Conservation (phyloP, 2,329 filamentous ascomycete species). For the Fusarium zealandicum region DNA sequence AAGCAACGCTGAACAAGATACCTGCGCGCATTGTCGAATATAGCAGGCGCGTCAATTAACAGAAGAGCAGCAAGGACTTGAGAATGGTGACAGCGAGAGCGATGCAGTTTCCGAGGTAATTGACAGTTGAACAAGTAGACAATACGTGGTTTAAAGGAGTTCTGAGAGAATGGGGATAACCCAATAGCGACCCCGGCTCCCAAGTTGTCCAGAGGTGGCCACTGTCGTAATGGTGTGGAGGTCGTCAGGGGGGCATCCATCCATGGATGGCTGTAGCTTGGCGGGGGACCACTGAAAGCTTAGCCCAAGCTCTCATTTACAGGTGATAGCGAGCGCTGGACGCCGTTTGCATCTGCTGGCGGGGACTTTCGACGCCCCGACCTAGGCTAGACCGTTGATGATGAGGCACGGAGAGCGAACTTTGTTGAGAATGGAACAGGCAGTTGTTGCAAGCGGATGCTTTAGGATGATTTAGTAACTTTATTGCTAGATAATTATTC, state of each 20-base stretch:
- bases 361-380: background rate
- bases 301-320: constrained; percentile 1
- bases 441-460: too few species aligned
- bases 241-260: constrained; percentile 22
- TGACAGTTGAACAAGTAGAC: constrained; percentile 12
- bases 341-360: background rate
- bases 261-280: constrained; percentile 18
- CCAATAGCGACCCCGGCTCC: constrained; percentile 18
- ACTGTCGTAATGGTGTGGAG: constrained; percentile 15
- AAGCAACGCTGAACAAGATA: constrained; percentile 46
- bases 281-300: constrained; percentile 27
- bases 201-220: constrained; percentile 12
- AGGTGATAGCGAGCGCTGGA: constrained; percentile 4
- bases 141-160: constrained; percentile 25
- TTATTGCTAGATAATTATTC: too few species aligned
- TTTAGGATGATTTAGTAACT: too few species aligned
- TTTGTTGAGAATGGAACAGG: background rate
- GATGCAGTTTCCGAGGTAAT: constrained; percentile 22
- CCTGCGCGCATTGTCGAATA: constrained; percentile 39
- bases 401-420: constrained; percentile 11
- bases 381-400: background rate
- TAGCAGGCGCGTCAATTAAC: constrained; percentile 1
- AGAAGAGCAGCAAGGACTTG: background rate
- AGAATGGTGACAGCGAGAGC: constrained; percentile 9
- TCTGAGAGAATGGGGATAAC: constrained; percentile 10